phyloP scores from a whole-genome alignment of 1,139 yeast species.

The Sugiyamaella paludigena region DNA sequence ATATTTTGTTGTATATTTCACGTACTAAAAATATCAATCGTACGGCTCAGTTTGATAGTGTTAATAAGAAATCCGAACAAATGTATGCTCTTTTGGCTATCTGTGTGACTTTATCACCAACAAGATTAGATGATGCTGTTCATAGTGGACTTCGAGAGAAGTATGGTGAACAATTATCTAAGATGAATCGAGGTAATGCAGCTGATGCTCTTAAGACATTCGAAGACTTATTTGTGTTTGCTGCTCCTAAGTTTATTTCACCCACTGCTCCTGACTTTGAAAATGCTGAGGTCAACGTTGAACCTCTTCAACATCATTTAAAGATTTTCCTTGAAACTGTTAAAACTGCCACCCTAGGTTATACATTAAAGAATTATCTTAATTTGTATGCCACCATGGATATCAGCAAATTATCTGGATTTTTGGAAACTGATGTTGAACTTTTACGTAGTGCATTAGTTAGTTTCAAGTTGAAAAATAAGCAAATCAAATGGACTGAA shows the following conservation, averaged over 20 bases:
- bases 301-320: constrained; percentile 45
- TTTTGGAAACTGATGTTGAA: constrained; percentile 42
- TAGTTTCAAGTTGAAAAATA: constrained; percentile 46
- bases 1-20: constrained; percentile 45
- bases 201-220: constrained; percentile 43
- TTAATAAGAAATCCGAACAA: constrained; percentile 50
- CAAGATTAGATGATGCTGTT: constrained; percentile 46
- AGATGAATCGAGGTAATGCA: constrained; percentile 43
- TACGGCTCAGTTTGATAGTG: constrained; percentile 47
- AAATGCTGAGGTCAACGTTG: constrained; percentile 36
- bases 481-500: constrained; percentile 45
- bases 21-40: constrained; percentile 46
- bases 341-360: constrained; percentile 40
- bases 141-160: constrained; percentile 46
- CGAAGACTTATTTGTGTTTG: constrained; percentile 47
- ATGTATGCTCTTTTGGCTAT: constrained; percentile 50
- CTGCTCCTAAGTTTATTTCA: constrained; percentile 49
- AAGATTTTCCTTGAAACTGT: constrained; percentile 46
- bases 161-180: constrained; percentile 46
- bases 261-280: constrained; percentile 41
- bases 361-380: constrained; percentile 45
- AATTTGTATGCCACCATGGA: constrained; percentile 49
- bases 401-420: constrained; percentile 43
- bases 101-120: constrained; percentile 46
- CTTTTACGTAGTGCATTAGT: constrained; percentile 39